A percentile compares a stretch with the other conserved stretches of the same genome.
phyloP scores from a whole-genome alignment of 2,329 filamentous ascomycete genomes.

The Fusarium setosum region DNA sequence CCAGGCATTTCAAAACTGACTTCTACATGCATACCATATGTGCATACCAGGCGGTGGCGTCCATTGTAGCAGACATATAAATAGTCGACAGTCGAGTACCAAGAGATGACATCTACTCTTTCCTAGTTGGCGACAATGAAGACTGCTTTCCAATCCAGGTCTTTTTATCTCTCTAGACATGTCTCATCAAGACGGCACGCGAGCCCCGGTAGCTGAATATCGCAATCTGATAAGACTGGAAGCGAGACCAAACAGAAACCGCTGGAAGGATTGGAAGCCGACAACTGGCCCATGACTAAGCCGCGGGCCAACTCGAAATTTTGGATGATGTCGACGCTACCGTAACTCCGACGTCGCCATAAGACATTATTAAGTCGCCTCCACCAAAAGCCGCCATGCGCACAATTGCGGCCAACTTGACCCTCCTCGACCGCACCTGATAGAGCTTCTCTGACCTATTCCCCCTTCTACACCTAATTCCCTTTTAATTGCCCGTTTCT shows the following conservation, averaged over 20 bases:
- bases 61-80: too few relatives aligned
- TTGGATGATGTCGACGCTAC: conserved; percentile 45
- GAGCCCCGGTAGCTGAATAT: conserved; percentile 35
- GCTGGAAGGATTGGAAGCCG: conserved; percentile 16
- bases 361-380: conserved; percentile 48
- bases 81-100: too few relatives aligned
- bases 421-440: conserved; percentile 17
- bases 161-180: too few relatives aligned
- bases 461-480: conserved; percentile 10
- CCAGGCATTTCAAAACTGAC: too few relatives aligned
- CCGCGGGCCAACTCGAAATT: conserved; percentile 36
- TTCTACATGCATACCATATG: too few relatives aligned
- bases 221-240: conserved; percentile 40
- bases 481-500: conserved; percentile 29
- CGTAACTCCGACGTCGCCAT: conserved; percentile 45
- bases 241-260: neutral
- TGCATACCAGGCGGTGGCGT: too few relatives aligned
- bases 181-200: conserved; percentile 4
- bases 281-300: conserved; percentile 21
- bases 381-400: conserved; percentile 43
- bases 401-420: conserved; percentile 41
- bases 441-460: conserved; percentile 16
- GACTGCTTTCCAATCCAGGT: too few relatives aligned
- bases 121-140: too few relatives aligned
- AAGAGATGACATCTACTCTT: too few relatives aligned